phyloP scores from a whole-genome alignment of 305 asterid genomes.

The Fraxinus sp. region DNA sequence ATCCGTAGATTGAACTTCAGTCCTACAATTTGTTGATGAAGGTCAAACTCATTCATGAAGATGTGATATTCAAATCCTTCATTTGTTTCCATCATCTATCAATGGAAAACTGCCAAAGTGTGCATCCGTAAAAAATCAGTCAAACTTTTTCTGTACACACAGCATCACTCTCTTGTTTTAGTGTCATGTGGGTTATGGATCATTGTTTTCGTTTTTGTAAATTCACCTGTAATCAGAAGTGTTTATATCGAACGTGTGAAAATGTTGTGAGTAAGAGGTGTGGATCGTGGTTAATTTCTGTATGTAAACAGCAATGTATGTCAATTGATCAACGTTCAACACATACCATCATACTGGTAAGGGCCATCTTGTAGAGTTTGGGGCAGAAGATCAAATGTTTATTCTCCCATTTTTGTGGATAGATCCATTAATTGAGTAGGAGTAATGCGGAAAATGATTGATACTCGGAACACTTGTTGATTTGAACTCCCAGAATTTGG shows the following conservation, averaged over 20 bases:
- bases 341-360: no score
- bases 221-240: background rate
- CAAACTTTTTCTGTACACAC: no score
- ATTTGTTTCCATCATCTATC: background rate
- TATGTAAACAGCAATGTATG: background rate
- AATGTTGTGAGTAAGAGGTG: background rate
- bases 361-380: no score
- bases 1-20: background rate
- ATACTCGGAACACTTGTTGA: no score
- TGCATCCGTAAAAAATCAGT: no score
- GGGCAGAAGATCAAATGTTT: background rate
- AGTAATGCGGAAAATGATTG: no score
- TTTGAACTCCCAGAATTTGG: no score
- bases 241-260: background rate
- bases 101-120: no score
- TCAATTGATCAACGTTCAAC: no score
- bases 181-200: conserved; percentile 5
- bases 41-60: background rate
- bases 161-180: background rate
- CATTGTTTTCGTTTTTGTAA: background rate
- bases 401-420: background rate
- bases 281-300: background rate
- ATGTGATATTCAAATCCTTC: background rate
- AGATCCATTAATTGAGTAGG: background rate
- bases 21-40: background rate